Conservation (phyloP, 2,329 filamentous ascomycete species). For the Trichoderma koningiopsis region DNA sequence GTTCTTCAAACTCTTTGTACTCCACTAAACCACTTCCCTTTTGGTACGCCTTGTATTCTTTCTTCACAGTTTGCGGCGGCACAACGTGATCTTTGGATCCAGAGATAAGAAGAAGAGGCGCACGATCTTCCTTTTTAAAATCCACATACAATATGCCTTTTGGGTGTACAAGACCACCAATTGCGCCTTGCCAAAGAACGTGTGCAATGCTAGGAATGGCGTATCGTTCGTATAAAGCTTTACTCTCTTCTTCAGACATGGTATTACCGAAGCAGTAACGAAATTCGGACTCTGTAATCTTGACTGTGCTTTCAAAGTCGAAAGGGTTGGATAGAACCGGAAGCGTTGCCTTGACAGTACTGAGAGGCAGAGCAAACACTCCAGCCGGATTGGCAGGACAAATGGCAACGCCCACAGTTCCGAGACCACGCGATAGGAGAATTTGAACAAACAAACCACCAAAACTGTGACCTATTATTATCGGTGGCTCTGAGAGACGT, state of each 20-base stretch:
- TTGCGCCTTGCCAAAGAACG: background rate
- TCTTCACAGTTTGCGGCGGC: background rate
- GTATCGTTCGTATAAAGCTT: background rate
- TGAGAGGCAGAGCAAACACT: background rate
- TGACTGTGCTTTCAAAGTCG: background rate
- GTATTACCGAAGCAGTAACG: background rate
- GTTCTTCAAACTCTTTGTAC: background rate
- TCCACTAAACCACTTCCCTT: background rate
- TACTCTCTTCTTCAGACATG: background rate
- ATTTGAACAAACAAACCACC: background rate
- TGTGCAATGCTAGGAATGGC: background rate
- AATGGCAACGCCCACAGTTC: background rate
- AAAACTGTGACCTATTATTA: background rate
- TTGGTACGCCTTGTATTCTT: background rate
- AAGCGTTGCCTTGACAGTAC: slow-evolving; percentile 3
- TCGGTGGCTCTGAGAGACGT: background rate
- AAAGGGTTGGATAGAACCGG: background rate
- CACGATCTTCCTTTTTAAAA: background rate
- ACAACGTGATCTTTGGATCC: background rate
- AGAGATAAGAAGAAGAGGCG: background rate
- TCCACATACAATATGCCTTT: background rate
- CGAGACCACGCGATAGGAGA: background rate
- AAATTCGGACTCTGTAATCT: background rate
- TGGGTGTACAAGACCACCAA: background rate
- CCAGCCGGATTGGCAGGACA: slow-evolving; percentile 6